Evolutionary conservation across 2,329 filamentous ascomycete genomes (phyloP).

Genomic region (Colletotrichum tamarilloi): DNA sequence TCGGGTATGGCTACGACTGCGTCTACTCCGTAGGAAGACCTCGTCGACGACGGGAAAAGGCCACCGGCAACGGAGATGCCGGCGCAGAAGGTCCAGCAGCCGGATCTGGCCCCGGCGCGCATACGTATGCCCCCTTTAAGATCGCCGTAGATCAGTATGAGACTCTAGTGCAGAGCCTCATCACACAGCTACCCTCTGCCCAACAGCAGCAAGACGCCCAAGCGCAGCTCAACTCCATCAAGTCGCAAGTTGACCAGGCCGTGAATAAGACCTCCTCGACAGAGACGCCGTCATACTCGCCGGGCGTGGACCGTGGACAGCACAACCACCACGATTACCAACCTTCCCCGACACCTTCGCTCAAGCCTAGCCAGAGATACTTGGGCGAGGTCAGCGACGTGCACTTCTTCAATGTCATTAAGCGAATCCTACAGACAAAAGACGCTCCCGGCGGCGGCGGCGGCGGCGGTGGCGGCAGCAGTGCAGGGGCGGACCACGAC

Average conservation of each 20-base stretch:
- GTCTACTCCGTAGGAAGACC: conserved; percentile 23
- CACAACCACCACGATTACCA: background rate
- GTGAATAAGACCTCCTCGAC: background rate
- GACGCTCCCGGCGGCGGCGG: background rate
- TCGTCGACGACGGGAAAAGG: background rate
- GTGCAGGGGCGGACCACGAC: conserved; percentile 19
- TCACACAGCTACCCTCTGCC: background rate
- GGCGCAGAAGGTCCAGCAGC: too few species aligned
- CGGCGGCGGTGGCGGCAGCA: background rate
- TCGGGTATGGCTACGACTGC: conserved; percentile 40
- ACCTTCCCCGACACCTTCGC: background rate
- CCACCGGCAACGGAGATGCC: background rate
- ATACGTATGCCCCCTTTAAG: background rate
- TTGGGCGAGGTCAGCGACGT: conserved; percentile 52
- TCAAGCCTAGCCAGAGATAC: conserved; percentile 40
- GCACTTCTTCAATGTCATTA: conserved; percentile 48
- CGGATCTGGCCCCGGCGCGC: too few species aligned
- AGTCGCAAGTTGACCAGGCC: background rate
- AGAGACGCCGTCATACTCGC: background rate
- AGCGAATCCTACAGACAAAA: conserved; percentile 39
- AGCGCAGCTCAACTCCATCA: background rate
- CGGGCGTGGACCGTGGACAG: background rate
- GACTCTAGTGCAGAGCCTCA: background rate
- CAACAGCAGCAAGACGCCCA: background rate
- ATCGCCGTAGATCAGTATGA: background rate